Conservation (phyloP, 1,284 basidiomycete genomes). For the Trametes pubescens region DNA sequence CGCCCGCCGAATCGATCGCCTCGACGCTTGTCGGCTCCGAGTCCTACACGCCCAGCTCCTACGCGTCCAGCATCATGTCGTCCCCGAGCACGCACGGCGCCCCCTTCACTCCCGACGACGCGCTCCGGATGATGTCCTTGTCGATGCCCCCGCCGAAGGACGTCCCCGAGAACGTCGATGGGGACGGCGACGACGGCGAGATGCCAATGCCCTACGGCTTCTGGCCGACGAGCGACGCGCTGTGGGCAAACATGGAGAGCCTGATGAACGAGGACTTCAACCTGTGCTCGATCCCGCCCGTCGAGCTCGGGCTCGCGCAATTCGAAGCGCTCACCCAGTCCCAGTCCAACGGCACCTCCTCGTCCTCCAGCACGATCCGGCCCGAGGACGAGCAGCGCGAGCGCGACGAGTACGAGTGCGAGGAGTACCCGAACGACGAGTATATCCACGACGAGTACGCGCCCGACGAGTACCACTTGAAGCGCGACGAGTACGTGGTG, state of each 20-base stretch:
- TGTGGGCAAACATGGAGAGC: slow-evolving; percentile 42
- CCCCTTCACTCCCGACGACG: slow-evolving; percentile 41
- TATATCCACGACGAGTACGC: slow-evolving; percentile 20
- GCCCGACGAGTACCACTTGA: too few relatives aligned
- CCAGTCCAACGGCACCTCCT: slow-evolving; percentile 14
- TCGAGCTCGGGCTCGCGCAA: slow-evolving; percentile 51
- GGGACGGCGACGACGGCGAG: slow-evolving; percentile 29
- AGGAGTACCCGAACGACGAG: slow-evolving; percentile 13
- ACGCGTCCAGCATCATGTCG: slow-evolving; percentile 36
- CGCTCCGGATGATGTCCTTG: slow-evolving; percentile 38
- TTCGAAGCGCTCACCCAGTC: slow-evolving; percentile 34
- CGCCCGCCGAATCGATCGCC: slow-evolving; percentile 46
- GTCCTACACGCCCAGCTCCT: slow-evolving; percentile 24
- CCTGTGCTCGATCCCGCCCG: slow-evolving; percentile 53
- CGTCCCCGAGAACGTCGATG: slow-evolving; percentile 36
- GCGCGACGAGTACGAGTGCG: slow-evolving; percentile 10
- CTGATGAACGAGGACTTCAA: slow-evolving; percentile 58
- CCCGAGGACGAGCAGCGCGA: slow-evolving; percentile 19
- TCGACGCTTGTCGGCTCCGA: slow-evolving; percentile 43
- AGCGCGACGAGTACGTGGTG: slow-evolving; percentile 6
- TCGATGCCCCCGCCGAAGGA: slow-evolving; percentile 28
- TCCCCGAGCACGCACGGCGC: slow-evolving; percentile 35
- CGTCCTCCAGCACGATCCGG: slow-evolving; percentile 26
- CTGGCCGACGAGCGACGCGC: slow-evolving; percentile 38
- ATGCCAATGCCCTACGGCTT: slow-evolving; percentile 44